Conservation (phyloP, 2,329 filamentous ascomycete species). For the Trichoderma cornu-damae region DNA sequence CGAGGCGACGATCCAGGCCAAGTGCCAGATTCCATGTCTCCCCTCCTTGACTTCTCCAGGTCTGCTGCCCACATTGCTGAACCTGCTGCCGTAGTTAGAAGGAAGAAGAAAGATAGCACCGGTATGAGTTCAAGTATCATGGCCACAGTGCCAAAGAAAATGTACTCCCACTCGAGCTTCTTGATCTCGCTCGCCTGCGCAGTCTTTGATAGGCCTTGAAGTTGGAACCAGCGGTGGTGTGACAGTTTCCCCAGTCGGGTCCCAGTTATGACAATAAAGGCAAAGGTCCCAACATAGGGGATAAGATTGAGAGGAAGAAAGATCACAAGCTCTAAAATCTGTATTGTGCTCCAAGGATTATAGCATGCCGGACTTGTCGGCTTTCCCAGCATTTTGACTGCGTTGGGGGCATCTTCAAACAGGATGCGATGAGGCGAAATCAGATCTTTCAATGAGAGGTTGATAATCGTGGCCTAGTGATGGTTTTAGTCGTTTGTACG, state of each 20-base stretch:
- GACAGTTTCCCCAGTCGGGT: conserved; percentile 82
- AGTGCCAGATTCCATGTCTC: conserved; percentile 2
- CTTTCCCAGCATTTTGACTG: conserved; percentile 76
- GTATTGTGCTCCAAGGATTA: conserved; percentile 83
- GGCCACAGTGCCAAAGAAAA: conserved; percentile 86
- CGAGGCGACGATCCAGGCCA: background rate
- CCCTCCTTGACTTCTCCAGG: conserved; percentile 52
- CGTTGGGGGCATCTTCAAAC: conserved; percentile 62
- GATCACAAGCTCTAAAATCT: conserved; percentile 78
- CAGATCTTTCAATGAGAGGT: conserved; percentile 64
- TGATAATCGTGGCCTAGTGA: conserved; percentile 62
- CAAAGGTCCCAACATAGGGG: conserved; percentile 72
- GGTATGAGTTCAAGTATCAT: conserved; percentile 84
- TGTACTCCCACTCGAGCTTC: conserved; percentile 71
- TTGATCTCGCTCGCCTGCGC: conserved; percentile 67
- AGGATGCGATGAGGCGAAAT: conserved; percentile 61
- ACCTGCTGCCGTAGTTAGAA: conserved; percentile 80
- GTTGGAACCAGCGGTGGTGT: conserved; percentile 84
- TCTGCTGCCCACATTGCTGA: conserved; percentile 81
- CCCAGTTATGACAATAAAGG: conserved; percentile 85
- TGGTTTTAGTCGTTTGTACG: background rate
- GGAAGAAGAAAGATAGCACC: conserved; percentile 86
- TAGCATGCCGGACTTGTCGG: conserved; percentile 73
- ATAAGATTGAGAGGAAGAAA: conserved; percentile 82
- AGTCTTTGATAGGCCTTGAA: conserved; percentile 68